Evolutionary conservation across 1,139 yeast species (phyloP).

Genomic region (Hyphopichia buzzinii): DNA sequence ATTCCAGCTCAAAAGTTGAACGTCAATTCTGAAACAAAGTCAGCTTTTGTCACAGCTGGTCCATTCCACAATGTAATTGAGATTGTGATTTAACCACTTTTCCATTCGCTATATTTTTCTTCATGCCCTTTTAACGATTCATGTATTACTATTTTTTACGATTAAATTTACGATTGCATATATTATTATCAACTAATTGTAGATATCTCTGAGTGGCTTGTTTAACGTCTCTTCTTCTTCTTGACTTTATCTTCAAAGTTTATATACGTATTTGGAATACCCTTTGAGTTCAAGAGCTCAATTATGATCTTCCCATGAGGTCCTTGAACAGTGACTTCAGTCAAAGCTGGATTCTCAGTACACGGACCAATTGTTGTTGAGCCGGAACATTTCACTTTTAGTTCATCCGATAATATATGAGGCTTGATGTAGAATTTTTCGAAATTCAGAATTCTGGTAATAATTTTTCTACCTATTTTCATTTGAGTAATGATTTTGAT

Average conservation of each 20-base stretch:
- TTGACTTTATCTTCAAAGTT: constrained; percentile 65
- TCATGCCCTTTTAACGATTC: neutral
- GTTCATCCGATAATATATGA: constrained; percentile 60
- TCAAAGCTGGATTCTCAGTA: constrained; percentile 51
- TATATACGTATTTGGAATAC: constrained; percentile 68
- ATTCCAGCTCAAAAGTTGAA: constrained; percentile 55
- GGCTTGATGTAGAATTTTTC: constrained; percentile 70
- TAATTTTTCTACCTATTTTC: constrained; percentile 77
- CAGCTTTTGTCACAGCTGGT: constrained; percentile 59
- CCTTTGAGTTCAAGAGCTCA: constrained; percentile 59
- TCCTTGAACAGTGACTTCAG: constrained; percentile 86
- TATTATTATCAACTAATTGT: neutral
- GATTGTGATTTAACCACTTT: constrained; percentile 37
- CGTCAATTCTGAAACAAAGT: constrained; percentile 49
- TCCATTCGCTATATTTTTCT: neutral
- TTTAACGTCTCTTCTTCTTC: constrained; percentile 44
- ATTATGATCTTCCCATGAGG: constrained; percentile 69
- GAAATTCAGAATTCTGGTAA: constrained; percentile 69
- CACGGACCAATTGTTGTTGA: constrained; percentile 70
- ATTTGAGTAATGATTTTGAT: constrained; percentile 69
- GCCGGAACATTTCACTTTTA: constrained; percentile 83
- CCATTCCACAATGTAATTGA: constrained; percentile 54
- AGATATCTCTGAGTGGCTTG: constrained; percentile 4
- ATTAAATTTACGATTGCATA: neutral
- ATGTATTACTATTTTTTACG: neutral